Evolutionary conservation across 1,284 basidiomycete species (phyloP), one percentile per base, ranked within the genome.

Genomic region (Sphagnurus paluster): DNA sequence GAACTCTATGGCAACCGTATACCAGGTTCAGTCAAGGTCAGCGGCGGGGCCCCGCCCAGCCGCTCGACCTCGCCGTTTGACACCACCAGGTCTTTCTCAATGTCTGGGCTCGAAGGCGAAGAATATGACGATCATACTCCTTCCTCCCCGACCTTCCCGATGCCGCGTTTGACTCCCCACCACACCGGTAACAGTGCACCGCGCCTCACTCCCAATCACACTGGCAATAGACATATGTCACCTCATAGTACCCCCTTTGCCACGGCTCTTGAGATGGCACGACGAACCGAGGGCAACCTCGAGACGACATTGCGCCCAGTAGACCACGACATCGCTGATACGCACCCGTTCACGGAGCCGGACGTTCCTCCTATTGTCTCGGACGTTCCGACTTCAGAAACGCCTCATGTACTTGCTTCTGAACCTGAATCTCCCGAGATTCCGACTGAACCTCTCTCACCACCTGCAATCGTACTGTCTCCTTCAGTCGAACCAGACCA

Each of bases 1-100:
- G 84, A 87, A 61, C 65, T 87, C 23, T 86, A 87, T 58, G 86
- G 84, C 21, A 89, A 88, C 64, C 72, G 85, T 21, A 76, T 87
- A 37, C 76, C 78, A 39, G 68, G 72, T 26, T 68, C 72, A 24
- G 63, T 67, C 35, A 65, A 72, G 36, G 59, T 58, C 16, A 68
- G 65, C 16, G 66, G 66, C 32, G 65, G 58, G n/a, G 56, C 56
- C 14, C 52, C 51, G 6, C 42, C 56, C 14, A 59, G 60, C 42
- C 57, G 61, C 17, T 48, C 63, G 4, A 50, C 45, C 10, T 64
- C 65, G 19, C 61, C 64, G 4, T 50, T 52, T 7, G 53, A 55
- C 24, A 39, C 46, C 4, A 26, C 45, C 14, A 49, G 53, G 46
- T 50, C 48, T 7, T 50, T 57, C 19, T 57, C 58, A 17, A 32